Conservation (phyloP, 2,329 filamentous ascomycete genomes). For the Botrytis pseudocinerea region DNA sequence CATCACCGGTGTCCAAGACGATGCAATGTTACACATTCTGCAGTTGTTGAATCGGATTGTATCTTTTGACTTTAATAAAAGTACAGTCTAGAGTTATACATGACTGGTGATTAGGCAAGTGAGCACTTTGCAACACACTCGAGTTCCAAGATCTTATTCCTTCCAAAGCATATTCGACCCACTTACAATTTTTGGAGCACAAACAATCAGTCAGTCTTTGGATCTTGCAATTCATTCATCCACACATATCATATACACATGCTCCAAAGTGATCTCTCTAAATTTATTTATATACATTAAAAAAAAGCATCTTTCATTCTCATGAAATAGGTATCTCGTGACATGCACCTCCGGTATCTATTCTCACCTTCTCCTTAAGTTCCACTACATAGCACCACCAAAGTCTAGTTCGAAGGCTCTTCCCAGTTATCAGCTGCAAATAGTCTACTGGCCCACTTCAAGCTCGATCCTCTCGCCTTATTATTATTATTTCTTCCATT, state of each 20-base stretch:
- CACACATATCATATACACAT: not conserved
- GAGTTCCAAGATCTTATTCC: not conserved
- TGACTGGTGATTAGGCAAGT: not conserved
- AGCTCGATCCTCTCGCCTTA: not conserved
- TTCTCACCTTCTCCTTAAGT: not conserved
- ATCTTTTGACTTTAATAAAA: not conserved
- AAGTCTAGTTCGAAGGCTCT: constrained; percentile 9
- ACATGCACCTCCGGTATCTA: not conserved
- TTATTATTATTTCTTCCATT: not conserved
- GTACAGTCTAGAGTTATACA: not conserved
- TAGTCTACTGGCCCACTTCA: constrained; percentile 6
- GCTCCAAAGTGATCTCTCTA: not conserved
- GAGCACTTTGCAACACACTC: not conserved
- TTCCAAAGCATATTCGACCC: not conserved
- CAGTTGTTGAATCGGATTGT: not conserved
- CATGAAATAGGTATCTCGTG: not conserved
- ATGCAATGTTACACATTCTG: not conserved
- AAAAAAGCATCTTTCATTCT: constrained; percentile 1
- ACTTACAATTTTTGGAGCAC: not conserved
- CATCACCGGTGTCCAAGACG: not conserved
- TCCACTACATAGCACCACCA: not conserved
- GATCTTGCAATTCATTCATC: not conserved
- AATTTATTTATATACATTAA: constrained; percentile 16
- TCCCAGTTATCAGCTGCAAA: constrained; percentile 11
- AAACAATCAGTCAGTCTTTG: not conserved